Base-by-base conservation (phyloP, 495 filamentous ascomycete genomes). In the Trichocladium uniseriatum region DNA sequence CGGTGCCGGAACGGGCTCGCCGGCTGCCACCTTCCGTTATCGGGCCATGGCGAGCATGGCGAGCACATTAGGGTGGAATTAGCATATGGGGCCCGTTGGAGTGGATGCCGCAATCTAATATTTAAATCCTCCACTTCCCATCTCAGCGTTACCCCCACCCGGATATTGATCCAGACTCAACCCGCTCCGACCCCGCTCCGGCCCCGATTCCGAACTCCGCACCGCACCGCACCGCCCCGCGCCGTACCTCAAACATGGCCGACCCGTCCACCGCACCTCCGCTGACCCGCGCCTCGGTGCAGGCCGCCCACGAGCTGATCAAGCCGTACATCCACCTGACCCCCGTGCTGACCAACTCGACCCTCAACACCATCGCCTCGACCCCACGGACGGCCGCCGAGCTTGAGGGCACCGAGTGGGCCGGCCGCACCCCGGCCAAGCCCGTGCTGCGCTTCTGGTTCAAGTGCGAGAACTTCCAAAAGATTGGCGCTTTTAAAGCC, bases 381-480 rank as follows among this genome's bases (percentile, higher is more conserved):
- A 82, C 58, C 20, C 80, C 85, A 5, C 82, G 83, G 54, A 56
- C 70, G 3, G 50, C 69, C 2, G 69, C 73, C 5, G 68, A 74
- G 1, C 68, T 84, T 0, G 51, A 58, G n/a, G 76, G 72, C 16
- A 83, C 81, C 2, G 63, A 65, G 53, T 83, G 73, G 64, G 78
- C 78, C 55, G 78, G 76, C 36, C 73, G 72, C 37, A 53, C 57
- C 9, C 78, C 85, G 1, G 80, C 81, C 10, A 65, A 57, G 9
- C 87, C 89, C 0, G 77, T 68, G 22, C 73, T 95, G 31, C 75
- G 78, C 6, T 75, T 98, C 52, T 90, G 84, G 68, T 95, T 98
- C 77, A 98, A 98, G 70, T 95, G 89, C 69, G 91, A 98, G 72
- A 95, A 96, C 69, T 75, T 82, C 31, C 91, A 96, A 69, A 81